phyloP scores from a whole-genome alignment of 2,329 filamentous ascomycete genomes.

The Diplodia sapinea region DNA sequence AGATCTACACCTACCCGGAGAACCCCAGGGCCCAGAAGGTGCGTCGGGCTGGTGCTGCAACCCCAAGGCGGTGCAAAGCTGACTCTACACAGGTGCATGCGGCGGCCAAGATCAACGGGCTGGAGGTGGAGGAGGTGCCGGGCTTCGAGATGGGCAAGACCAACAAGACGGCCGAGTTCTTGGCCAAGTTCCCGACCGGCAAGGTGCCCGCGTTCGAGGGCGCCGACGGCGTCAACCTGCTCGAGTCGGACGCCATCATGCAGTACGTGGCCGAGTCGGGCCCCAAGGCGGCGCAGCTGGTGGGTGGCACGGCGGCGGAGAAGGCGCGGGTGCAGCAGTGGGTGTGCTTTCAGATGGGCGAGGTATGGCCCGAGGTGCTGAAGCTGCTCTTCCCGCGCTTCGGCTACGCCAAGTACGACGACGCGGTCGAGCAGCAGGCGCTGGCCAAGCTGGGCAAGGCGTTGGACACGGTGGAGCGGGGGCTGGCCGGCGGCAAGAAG shows the following conservation, averaged over 20 bases:
- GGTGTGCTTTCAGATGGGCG: constrained; percentile 39
- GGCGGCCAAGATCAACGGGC: constrained; percentile 36
- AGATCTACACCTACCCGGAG: constrained; percentile 34
- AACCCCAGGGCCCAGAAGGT: constrained; percentile 34
- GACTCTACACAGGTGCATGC: constrained; percentile 32
- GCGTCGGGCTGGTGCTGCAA: neutral
- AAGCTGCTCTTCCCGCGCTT: constrained; percentile 33
- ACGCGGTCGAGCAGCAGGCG: constrained; percentile 32
- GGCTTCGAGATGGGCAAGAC: constrained; percentile 51
- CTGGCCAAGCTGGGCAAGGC: constrained; percentile 32
- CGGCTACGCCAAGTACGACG: constrained; percentile 34
- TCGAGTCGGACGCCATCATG: constrained; percentile 57
- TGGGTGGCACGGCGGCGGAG: constrained; percentile 51
- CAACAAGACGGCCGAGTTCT: constrained; percentile 55
- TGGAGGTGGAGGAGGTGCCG: constrained; percentile 41
- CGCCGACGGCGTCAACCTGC: constrained; percentile 54
- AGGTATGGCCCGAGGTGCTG: constrained; percentile 32
- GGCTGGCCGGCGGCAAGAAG: constrained; percentile 29
- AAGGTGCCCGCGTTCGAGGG: constrained; percentile 59
- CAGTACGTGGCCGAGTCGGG: constrained; percentile 55
- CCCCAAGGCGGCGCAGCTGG: constrained; percentile 52
- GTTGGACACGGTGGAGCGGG: constrained; percentile 33
- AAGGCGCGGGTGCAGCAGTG: constrained; percentile 55
- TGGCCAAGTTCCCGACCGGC: constrained; percentile 59
- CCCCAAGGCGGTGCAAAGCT: neutral